A percentile compares a stretch with the other conserved stretches of the same genome.
Conservation (phyloP, 768 basidiomycete species). For the Trametes cinnabarina region DNA sequence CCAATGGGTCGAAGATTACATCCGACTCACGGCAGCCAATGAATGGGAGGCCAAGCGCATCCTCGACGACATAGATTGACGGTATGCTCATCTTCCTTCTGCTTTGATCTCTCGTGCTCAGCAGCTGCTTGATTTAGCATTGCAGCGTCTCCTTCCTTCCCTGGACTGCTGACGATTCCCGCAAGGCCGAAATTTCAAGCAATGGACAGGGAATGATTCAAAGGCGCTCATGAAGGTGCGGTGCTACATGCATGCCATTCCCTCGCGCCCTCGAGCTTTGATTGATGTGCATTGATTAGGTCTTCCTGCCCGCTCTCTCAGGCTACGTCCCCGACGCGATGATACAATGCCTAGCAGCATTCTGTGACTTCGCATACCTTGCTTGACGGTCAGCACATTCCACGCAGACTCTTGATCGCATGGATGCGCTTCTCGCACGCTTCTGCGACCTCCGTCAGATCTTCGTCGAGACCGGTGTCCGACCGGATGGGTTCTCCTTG, state of each 20-base stretch:
- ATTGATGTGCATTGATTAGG: no score
- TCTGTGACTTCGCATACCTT: conserved; percentile 24
- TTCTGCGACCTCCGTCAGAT: conserved; percentile 12
- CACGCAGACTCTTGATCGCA: neutral
- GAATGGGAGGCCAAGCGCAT: conserved; percentile 3
- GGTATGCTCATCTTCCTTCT: neutral
- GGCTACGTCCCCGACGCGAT: conserved; percentile 8
- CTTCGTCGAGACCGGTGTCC: conserved; percentile 11
- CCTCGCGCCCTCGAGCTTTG: no score
- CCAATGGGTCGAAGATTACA: conserved; percentile 22
- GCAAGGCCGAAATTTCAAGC: conserved; percentile 24
- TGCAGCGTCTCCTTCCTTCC: no score
- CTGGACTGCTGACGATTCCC: conserved; percentile 8
- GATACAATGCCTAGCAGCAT: conserved; percentile 6
- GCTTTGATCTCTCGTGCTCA: no score
- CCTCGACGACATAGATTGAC: conserved; percentile 19
- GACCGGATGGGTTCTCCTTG: conserved; percentile 16
- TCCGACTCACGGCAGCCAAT: neutral
- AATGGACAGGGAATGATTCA: conserved; percentile 28
- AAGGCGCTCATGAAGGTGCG: conserved; percentile 27
- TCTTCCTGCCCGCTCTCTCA: conserved; percentile 12
- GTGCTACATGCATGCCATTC: neutral
- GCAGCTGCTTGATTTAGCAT: no score
- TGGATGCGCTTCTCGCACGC: conserved; percentile 4
- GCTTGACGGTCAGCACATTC: conserved; percentile 2